These are phyloP conservation scores for Epichloe uncinata DNA, from an alignment of 2,329 filamentous ascomycete species.

Conservation along the genomic window DNA sequence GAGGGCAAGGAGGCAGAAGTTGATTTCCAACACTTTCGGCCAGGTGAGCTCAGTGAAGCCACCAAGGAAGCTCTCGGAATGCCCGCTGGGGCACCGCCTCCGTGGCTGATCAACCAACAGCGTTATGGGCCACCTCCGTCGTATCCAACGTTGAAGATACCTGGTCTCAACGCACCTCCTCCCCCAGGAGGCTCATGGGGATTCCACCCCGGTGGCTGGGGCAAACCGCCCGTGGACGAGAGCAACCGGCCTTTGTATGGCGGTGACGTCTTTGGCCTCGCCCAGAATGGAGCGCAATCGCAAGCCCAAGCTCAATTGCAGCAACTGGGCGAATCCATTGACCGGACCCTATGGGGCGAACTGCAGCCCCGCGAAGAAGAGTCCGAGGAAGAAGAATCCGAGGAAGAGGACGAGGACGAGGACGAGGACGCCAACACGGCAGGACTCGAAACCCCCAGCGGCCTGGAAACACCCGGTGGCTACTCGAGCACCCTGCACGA, in stretches of 20 bases:
- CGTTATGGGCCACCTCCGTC: slow-evolving; percentile 85
- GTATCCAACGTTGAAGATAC: slow-evolving; percentile 89
- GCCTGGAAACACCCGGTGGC: slow-evolving; percentile 69
- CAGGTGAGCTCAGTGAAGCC: slow-evolving; percentile 79
- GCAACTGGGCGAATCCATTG: slow-evolving; percentile 59
- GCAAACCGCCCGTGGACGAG: slow-evolving; percentile 90
- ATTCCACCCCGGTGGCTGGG: slow-evolving; percentile 89
- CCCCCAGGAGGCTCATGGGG: slow-evolving; percentile 91
- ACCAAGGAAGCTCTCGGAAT: slow-evolving; percentile 90
- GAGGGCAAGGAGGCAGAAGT: slow-evolving; percentile 98
- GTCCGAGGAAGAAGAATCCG: slow-evolving; percentile 50
- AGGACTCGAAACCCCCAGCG: slow-evolving; percentile 58
- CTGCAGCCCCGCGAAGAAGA: slow-evolving; percentile 69
- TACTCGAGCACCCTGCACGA: slow-evolving; percentile 69
- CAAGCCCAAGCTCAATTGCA: slow-evolving; percentile 26
- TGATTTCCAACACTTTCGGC: slow-evolving; percentile 77
- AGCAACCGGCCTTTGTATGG: slow-evolving; percentile 84
- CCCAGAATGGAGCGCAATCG: slow-evolving; percentile 23
- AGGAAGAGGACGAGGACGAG: slow-evolving; percentile 19
- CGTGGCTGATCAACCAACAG: slow-evolving; percentile 96
- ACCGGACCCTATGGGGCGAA: slow-evolving; percentile 85
- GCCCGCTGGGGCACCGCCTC: slow-evolving; percentile 80
- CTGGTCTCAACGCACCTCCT: slow-evolving; percentile 85
- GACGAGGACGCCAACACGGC: slow-evolving; percentile 47
- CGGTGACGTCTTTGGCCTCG: slow-evolving; percentile 84